These are phyloP conservation scores for Suillus cothurnatus DNA, from an alignment of 768 basidiomycete genomes.

Conservation along the genomic window DNA sequence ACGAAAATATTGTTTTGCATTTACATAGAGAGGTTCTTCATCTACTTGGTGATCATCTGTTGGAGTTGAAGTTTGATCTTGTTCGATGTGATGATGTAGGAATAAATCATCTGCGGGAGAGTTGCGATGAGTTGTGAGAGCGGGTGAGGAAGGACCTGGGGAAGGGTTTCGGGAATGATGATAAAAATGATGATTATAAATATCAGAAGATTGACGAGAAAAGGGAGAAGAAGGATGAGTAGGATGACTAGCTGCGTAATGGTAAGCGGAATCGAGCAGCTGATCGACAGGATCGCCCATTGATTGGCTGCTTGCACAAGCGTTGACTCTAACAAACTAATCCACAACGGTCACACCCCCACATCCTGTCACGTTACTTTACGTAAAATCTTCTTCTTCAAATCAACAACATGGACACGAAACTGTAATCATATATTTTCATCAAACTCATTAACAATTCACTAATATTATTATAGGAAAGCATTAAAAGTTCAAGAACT, in stretches of 20 bases:
- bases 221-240: slow-evolving; percentile 25
- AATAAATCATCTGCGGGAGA: slow-evolving; percentile 34
- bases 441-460: slow-evolving; percentile 1
- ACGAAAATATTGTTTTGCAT: slow-evolving; percentile 98
- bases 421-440: slow-evolving; percentile 33
- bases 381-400: slow-evolving; percentile 23
- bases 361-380: slow-evolving; percentile 12
- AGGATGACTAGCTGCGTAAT: slow-evolving; percentile 16
- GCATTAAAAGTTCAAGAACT: slow-evolving; percentile 75
- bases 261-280: slow-evolving; percentile 59
- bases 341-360: slow-evolving; percentile 17
- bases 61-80: slow-evolving; percentile 11
- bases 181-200: slow-evolving; percentile 27
- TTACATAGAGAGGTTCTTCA: slow-evolving; percentile 98
- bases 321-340: slow-evolving; percentile 29
- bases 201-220: slow-evolving; percentile 22
- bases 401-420: slow-evolving; percentile 38
- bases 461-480: slow-evolving; percentile 38
- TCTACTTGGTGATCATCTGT: slow-evolving; percentile 57
- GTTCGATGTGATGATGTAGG: slow-evolving; percentile 29
- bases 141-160: slow-evolving; percentile 32
- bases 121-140: slow-evolving; percentile 28
- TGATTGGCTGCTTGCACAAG: slow-evolving; percentile 45
- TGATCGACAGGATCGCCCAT: slow-evolving; percentile 61
- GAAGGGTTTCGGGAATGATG: slow-evolving; percentile 30